A percentile compares a stretch with the other conserved stretches of the same genome.
phyloP scores from a whole-genome alignment of 2,329 filamentous ascomycete genomes.

The Fusarium tupiense region DNA sequence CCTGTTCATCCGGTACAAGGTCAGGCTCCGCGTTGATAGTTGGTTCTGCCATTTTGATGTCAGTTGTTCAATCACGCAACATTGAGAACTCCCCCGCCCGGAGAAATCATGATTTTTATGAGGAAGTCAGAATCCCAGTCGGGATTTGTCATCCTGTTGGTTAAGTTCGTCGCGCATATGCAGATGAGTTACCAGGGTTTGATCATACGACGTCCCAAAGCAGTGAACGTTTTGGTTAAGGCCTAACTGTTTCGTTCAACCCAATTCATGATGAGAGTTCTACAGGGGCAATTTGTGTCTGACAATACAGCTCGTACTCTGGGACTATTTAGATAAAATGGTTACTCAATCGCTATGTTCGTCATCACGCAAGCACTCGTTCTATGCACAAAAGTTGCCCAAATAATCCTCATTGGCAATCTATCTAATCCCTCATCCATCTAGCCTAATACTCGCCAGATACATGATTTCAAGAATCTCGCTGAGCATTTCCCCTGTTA shows the following conservation, averaged over 20 bases:
- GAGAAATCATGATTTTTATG: neutral
- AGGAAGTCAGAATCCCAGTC: neutral
- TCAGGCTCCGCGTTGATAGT: neutral
- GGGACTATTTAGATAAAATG: accelerated
- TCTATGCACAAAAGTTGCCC: too few relatives aligned
- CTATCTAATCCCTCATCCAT: neutral
- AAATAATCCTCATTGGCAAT: neutral
- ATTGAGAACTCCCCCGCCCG: neutral
- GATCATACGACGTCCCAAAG: slow-evolving; percentile 4
- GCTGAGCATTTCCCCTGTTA: too few relatives aligned
- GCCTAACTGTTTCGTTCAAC: too few relatives aligned
- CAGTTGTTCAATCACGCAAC: neutral
- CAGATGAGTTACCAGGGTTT: neutral
- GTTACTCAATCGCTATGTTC: neutral
- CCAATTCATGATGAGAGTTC: neutral
- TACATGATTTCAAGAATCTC: neutral
- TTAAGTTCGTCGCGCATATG: neutral
- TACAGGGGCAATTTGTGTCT: accelerated
- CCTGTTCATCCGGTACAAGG: slow-evolving; percentile 19
- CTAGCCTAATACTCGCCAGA: neutral
- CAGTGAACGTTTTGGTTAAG: neutral
- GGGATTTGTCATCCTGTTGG: slow-evolving; percentile 9
- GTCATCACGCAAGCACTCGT: neutral
- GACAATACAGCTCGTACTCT: neutral
- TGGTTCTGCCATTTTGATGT: neutral